Evolutionary conservation across 2,329 filamentous ascomycete species (phyloP), one percentile per base, ranked within the genome.

Genomic region (Pseudohalonectria lignicola): DNA sequence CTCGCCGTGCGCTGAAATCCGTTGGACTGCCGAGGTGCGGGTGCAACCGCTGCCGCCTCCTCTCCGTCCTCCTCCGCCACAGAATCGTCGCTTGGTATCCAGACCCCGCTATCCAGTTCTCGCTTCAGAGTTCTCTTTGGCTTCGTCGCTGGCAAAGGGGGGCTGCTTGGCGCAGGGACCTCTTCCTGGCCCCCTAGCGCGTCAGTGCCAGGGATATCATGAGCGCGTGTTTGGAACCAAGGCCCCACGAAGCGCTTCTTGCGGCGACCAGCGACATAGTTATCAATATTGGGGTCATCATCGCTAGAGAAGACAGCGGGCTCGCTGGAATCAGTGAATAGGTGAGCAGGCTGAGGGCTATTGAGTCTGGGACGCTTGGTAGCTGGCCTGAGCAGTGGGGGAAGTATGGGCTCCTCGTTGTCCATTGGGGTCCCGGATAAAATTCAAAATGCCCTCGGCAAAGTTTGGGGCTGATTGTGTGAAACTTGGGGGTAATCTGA

Each of bases 251-350:
- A 78, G 35, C 73, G 68, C 48, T 66, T 85, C 43, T 71, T 69
- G 45, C 69, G 65, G 19, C 67, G 62, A 1, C 66, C 66, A 34
- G 70, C 61, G 18, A 66, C 60, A 49, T 83, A 83, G 48, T 80
- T 79, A 43, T 82, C 77, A 34, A 79, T 54, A 2, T 72, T 71
- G 3, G 76, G 76, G 41, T 83, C 79, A 49, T 84, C 79, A 42
- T 86, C 81, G 53, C 76, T 80, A 4, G 79, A 84, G 56, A 86
- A 86, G 19, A 84, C 55, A 35, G 76, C 70, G 4, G 79, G 79
- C 49, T 86, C 81, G 51, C 81, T 84, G 16, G 79, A 84, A 51
- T 77, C 76, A 51, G 66, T 64, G 45, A 71, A 60, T 28, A 62
- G 50, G 21, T 55, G 23, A 17, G 35, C 25, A 12, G 35, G 25